A percentile compares a stretch with the other conserved stretches of the same genome.
phyloP scores from a whole-genome alignment of 345 rosid genomes.

The Populus pruinosa region DNA sequence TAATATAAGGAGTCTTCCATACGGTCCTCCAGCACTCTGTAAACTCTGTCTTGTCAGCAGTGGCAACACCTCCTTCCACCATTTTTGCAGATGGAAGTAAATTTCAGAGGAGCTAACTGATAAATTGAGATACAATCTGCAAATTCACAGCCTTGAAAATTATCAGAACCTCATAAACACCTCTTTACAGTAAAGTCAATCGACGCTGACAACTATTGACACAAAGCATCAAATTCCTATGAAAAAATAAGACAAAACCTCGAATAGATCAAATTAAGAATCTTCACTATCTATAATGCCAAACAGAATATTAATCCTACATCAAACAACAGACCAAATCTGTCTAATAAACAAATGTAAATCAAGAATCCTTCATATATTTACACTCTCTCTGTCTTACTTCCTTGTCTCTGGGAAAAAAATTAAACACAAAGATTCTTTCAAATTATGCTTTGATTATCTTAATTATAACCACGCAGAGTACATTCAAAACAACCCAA shows the following conservation, averaged over 20 bases:
- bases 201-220: background rate
- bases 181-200: too few species aligned
- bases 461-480: background rate
- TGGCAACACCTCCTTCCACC: conserved; percentile 70
- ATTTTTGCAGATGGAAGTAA: conserved; percentile 19
- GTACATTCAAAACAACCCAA: background rate
- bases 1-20: conserved; percentile 73
- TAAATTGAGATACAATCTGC: background rate
- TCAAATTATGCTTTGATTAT: background rate
- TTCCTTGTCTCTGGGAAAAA: background rate
- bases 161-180: background rate
- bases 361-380: background rate
- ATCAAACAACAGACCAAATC: too few species aligned
- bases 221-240: too few species aligned
- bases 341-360: too few species aligned
- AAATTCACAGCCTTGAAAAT: background rate
- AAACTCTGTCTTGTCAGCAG: conserved; percentile 62
- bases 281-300: background rate
- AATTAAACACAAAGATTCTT: background rate
- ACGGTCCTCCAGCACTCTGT: conserved; percentile 72
- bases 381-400: background rate
- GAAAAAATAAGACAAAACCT: background rate
- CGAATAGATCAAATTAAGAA: background rate
- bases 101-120: background rate
- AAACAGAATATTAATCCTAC: background rate